phyloP scores from a whole-genome alignment of 495 filamentous ascomycete species.

The Venustampulla echinocandica region DNA sequence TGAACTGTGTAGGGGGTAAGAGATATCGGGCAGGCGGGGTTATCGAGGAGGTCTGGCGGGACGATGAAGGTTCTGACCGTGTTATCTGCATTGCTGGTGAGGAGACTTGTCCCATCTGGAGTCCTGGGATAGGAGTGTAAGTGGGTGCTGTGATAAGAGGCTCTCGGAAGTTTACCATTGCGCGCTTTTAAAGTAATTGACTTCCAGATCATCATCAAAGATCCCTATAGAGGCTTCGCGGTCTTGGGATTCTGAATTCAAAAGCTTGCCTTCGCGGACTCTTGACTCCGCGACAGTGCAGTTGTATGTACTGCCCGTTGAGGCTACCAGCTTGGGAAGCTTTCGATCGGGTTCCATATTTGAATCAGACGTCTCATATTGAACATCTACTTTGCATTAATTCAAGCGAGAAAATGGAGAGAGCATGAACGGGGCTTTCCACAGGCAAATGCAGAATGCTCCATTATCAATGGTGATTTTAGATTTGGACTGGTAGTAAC shows the following conservation, averaged over 20 bases:
- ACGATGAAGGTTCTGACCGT: conserved; percentile 62
- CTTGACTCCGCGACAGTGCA: conserved; percentile 21
- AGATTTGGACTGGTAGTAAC: background rate
- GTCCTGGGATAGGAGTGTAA: conserved; percentile 38
- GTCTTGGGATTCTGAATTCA: background rate
- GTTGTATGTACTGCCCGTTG: conserved; percentile 30
- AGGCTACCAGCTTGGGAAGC: conserved; percentile 33
- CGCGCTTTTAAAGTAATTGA: conserved; percentile 50
- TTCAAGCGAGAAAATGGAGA: background rate
- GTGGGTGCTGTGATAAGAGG: background rate
- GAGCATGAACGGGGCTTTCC: background rate
- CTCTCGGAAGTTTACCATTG: conserved; percentile 40
- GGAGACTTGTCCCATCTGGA: conserved; percentile 71
- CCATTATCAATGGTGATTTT: background rate
- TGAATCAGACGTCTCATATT: background rate
- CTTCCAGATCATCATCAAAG: conserved; percentile 9
- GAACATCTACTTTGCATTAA: background rate
- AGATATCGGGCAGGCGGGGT: conserved; percentile 32
- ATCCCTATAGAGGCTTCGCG: background rate
- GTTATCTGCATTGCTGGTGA: conserved; percentile 67
- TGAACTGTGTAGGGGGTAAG: conserved; percentile 56
- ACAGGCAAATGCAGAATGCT: too few relatives aligned
- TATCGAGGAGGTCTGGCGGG: conserved; percentile 60
- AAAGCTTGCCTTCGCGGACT: conserved; percentile 10
- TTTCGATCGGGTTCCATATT: conserved; percentile 12